These are phyloP conservation scores for Penicillium hesseltinei DNA, from an alignment of 2,329 filamentous ascomycete species.

Conservation along the genomic window DNA sequence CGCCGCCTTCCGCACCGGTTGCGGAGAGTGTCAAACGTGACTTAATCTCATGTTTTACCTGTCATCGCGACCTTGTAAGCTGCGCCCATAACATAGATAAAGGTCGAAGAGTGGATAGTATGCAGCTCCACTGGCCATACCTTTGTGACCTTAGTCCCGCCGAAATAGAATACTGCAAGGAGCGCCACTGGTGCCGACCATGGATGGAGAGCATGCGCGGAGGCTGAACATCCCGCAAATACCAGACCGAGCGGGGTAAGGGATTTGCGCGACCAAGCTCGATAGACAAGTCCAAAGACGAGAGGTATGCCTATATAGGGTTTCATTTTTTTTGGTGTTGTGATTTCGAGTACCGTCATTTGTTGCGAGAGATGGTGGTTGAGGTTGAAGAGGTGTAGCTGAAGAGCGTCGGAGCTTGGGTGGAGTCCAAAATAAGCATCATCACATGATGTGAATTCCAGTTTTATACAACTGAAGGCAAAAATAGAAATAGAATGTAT, in stretches of 20 bases:
- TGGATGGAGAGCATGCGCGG: constrained; percentile 83
- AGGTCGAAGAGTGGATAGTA: neutral
- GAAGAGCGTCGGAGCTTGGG: constrained; percentile 14
- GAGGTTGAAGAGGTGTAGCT: neutral
- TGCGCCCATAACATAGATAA: neutral
- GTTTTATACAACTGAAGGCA: neutral
- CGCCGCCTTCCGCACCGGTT: constrained; percentile 68
- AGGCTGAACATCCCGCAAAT: constrained; percentile 69
- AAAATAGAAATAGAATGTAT: neutral
- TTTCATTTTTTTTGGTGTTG: constrained; percentile 36
- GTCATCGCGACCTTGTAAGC: constrained; percentile 2
- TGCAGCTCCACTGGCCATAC: constrained; percentile 48
- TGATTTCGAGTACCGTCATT: neutral
- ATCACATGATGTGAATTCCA: constrained; percentile 7
- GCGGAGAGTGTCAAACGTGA: constrained; percentile 75
- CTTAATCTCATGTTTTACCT: constrained; percentile 88
- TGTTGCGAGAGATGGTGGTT: neutral
- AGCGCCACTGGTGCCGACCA: constrained; percentile 90
- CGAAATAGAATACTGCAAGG: constrained; percentile 79
- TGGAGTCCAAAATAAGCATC: constrained; percentile 13
- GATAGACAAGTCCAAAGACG: constrained; percentile 61
- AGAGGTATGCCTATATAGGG: constrained; percentile 44
- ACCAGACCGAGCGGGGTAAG: constrained; percentile 75
- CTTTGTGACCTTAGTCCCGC: constrained; percentile 80
- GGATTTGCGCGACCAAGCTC: constrained; percentile 69